Percentiles rank a stretch among this genome's conserved stretches.
phyloP scores from a whole-genome alignment of 129 eudicot species.

The Tagetes erecta region DNA sequence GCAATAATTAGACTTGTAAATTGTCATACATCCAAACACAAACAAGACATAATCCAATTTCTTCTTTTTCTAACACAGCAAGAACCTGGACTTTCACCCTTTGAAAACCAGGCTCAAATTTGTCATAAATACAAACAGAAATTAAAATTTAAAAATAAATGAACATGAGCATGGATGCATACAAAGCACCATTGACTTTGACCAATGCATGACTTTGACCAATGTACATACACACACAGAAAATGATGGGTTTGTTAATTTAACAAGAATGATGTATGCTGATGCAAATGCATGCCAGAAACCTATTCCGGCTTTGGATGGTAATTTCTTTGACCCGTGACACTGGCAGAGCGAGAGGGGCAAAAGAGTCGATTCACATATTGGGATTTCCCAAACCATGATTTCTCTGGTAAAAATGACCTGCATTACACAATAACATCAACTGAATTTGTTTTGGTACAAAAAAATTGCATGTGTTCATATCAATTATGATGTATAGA shows the following conservation, averaged over 20 bases:
- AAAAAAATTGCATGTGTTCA: neutral
- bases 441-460: neutral
- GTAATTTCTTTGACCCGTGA: conserved; percentile 32
- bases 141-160: neutral
- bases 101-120: conserved; percentile 47
- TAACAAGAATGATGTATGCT: conserved; percentile 37
- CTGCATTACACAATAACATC: conserved; percentile 46
- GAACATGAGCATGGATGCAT: conserved; percentile 20
- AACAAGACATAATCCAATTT: conserved; percentile 8
- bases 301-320: conserved; percentile 60
- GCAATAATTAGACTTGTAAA: neutral
- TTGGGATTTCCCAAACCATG: conserved; percentile 50
- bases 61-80: neutral
- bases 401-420: conserved; percentile 84
- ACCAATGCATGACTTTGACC: conserved; percentile 18
- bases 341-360: conserved; percentile 45
- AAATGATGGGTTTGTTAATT: conserved; percentile 37
- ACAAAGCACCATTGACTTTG: conserved; percentile 20
- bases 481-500: neutral
- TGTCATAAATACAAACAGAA: conserved; percentile 27
- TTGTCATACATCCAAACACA: conserved; percentile 2
- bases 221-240: conserved; percentile 42
- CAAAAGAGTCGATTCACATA: conserved; percentile 52
- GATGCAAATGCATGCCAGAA: conserved; percentile 50
- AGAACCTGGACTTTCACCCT: conserved; percentile 46